Evolutionary conservation across 2,329 filamentous ascomycete genomes (phyloP).

Genomic region (Epichloe bromicola): DNA sequence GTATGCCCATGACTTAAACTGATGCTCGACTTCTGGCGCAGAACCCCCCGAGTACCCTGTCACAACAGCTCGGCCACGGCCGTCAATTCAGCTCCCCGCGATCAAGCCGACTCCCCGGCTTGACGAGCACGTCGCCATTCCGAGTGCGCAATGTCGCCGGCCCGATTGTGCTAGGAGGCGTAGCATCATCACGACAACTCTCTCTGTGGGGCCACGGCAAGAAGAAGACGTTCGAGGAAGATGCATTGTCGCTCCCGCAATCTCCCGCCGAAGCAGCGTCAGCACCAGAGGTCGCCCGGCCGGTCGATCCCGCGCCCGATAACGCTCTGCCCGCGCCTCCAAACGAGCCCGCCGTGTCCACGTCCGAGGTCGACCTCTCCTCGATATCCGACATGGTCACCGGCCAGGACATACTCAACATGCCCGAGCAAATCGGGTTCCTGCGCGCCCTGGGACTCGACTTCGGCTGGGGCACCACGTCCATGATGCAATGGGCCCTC

Average conservation of each 20-base stretch:
- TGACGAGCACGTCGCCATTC: constrained; percentile 12
- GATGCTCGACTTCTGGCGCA: constrained; percentile 2
- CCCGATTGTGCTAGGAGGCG: constrained; percentile 18
- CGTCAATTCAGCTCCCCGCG: constrained; percentile 21
- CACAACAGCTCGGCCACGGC: constrained; percentile 19
- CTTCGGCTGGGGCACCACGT: constrained; percentile 71
- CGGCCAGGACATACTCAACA: constrained; percentile 36
- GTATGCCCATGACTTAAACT: not conserved
- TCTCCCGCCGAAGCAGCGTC: constrained; percentile 7
- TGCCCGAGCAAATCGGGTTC: constrained; percentile 70
- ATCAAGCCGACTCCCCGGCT: constrained; percentile 9
- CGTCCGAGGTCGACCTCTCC: constrained; percentile 22
- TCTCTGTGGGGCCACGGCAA: constrained; percentile 24
- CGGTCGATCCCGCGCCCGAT: constrained; percentile 6
- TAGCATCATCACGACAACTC: constrained; percentile 17
- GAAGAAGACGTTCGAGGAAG: constrained; percentile 11
- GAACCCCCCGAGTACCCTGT: constrained; percentile 15
- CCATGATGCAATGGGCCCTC: constrained; percentile 58
- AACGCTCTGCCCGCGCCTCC: constrained; percentile 8
- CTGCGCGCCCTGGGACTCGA: constrained; percentile 73
- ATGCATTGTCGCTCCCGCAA: constrained; percentile 5
- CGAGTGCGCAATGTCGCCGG: constrained; percentile 11
- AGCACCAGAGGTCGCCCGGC: constrained; percentile 7
- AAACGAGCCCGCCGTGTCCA: constrained; percentile 11
- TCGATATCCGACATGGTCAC: constrained; percentile 23